phyloP scores from a whole-genome alignment of 768 basidiomycete genomes.

The Lactarius sanguifluus region DNA sequence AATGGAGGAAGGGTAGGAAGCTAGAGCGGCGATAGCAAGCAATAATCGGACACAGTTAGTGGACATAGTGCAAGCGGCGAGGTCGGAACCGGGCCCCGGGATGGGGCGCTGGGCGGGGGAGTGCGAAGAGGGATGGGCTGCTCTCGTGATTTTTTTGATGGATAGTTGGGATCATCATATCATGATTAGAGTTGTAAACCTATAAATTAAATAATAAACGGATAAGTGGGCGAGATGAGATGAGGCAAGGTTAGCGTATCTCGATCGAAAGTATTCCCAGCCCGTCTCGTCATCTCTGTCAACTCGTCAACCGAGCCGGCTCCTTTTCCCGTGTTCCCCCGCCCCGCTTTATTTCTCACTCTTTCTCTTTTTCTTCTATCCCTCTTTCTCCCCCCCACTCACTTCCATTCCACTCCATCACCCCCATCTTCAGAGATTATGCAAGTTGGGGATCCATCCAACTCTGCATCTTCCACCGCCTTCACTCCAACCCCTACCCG shows the following conservation, averaged over 20 bases:
- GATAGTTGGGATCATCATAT: neutral
- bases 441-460: slow-evolving; percentile 21
- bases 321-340: slow-evolving; percentile 1
- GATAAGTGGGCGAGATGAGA: neutral
- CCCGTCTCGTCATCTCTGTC: slow-evolving; percentile 8
- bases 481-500: slow-evolving; percentile 17
- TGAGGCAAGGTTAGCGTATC: slow-evolving; percentile 1
- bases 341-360: slow-evolving; percentile 8
- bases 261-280: neutral
- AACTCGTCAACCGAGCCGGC: neutral
- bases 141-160: slow-evolving; percentile 3
- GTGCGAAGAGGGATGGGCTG: neutral
- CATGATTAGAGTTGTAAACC: neutral
- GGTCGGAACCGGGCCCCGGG: neutral
- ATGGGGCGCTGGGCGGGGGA: neutral
- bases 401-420: slow-evolving; percentile 3
- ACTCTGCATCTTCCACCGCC: slow-evolving; percentile 7
- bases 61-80: neutral
- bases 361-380: neutral
- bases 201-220: neutral
- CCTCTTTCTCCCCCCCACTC: slow-evolving; percentile 17
- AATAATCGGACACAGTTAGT: neutral
- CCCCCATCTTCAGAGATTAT: slow-evolving; percentile 8
- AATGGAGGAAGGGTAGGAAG: neutral
- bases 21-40: neutral